Percentiles rank a stretch among this genome's conserved stretches.
Evolutionary conservation across 2,329 filamentous ascomycete species (phyloP).

Genomic region (Cercospora sp.): DNA sequence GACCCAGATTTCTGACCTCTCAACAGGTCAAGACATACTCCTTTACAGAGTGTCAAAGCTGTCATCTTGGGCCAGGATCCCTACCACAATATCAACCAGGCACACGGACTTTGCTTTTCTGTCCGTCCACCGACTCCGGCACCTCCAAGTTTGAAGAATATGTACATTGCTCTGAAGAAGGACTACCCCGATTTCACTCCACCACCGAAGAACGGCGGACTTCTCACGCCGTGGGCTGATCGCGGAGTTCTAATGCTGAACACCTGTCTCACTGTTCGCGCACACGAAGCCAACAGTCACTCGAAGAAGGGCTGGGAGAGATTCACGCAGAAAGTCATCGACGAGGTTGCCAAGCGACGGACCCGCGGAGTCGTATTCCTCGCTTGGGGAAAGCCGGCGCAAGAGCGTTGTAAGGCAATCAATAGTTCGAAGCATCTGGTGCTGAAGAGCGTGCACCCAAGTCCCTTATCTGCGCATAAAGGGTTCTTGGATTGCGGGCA

Average conservation of each 20-base stretch:
- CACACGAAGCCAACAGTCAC: constrained; percentile 84
- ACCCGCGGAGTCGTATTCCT: constrained; percentile 86
- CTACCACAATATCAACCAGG: constrained; percentile 94
- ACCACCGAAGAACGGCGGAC: constrained; percentile 75
- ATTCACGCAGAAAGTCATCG: constrained; percentile 89
- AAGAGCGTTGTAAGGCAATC: constrained; percentile 73
- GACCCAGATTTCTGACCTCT: constrained; percentile 9
- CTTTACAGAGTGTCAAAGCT: constrained; percentile 82
- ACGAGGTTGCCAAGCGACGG: constrained; percentile 76
- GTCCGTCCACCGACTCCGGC: constrained; percentile 85
- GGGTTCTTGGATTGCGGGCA: constrained; percentile 75
- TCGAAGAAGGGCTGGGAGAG: constrained; percentile 85
- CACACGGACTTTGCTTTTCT: constrained; percentile 93
- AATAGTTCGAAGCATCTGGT: constrained; percentile 70
- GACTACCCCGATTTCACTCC: constrained; percentile 78
- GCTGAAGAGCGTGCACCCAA: constrained; percentile 84
- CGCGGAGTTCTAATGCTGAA: constrained; percentile 91
- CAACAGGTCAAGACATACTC: constrained; percentile 85
- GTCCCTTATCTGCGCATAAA: constrained; percentile 78
- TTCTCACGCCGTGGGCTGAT: constrained; percentile 91
- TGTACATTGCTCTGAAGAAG: constrained; percentile 83
- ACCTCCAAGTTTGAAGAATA: constrained; percentile 88
- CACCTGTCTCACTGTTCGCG: constrained; percentile 89
- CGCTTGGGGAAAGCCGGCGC: constrained; percentile 87
- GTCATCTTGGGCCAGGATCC: constrained; percentile 96